phyloP scores from a whole-genome alignment of 345 rosid species.

The Eucalyptus polyanthemos region DNA sequence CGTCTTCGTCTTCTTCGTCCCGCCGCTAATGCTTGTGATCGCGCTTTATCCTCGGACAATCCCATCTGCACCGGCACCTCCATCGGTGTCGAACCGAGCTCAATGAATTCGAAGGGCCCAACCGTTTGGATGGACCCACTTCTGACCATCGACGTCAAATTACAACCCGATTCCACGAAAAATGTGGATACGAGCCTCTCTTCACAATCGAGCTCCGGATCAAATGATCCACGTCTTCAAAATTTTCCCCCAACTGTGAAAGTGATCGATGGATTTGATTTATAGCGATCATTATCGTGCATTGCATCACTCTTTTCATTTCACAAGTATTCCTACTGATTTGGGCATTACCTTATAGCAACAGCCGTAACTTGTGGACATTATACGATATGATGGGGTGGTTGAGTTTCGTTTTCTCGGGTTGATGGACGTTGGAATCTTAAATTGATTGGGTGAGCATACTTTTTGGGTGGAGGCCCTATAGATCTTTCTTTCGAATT shows the following conservation, averaged over 20 bases:
- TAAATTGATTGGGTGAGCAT: not conserved
- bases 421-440: not conserved
- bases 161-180: not conserved
- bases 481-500: not conserved
- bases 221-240: not conserved
- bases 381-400: not conserved
- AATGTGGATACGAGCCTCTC: not conserved
- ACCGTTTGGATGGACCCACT: not conserved
- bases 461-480: not conserved
- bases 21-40: not conserved
- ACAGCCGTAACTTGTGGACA: not conserved
- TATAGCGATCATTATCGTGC: not conserved
- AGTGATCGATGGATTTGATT: not conserved
- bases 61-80: not conserved
- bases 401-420: not conserved
- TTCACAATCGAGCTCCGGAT: not conserved
- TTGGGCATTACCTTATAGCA: not conserved
- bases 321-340: not conserved
- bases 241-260: not conserved
- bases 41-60: not conserved
- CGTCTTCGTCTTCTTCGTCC: not conserved
- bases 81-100: not conserved
- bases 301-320: not conserved
- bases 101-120: not conserved
- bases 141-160: not conserved